Evolutionary conservation across 202 grass and related monocot species (phyloP), one percentile per base, ranked within the genome.

Genomic region (Carex arenaria): DNA sequence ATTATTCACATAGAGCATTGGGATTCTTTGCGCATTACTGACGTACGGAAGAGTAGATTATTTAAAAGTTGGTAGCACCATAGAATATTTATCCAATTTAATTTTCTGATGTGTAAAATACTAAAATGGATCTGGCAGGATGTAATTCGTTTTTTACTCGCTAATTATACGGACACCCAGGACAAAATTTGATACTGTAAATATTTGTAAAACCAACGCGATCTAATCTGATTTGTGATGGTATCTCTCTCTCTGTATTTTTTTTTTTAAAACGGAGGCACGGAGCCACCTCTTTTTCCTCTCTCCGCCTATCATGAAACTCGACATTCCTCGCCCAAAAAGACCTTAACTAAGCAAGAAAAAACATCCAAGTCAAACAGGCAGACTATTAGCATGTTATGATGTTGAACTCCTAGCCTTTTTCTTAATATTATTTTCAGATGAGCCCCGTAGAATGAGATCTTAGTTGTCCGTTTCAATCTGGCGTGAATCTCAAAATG

Each of bases 1-100:
- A 64, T 71, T 49, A 12, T 10, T 47, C 45, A 49, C 89, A 56
- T 89, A 49, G 38, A 76, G 56, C 72, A 76, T 32, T 71, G 38
- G 47, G 11, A 55, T 76, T 56, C 26, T 32, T 34, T 76, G 72
- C 72, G 55, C 47, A 76, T 54, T 56, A 55, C 5, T 56, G 72
- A 13, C 14, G 2, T 32, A 22, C 9, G 13, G 3, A 26, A 55
- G 49, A 3, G 10, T 72, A 26, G 14, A 56, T 34, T 76, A 32
- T 54, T 56, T 8, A 34, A 72, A 54, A 32, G 7, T 54, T 19
- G 52, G 3, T 57, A 59, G 30, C 14, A 77, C 14, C 18, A 23
- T n/a, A 72, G 68, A 49, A 47, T 13, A 71, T 72, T 72, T 51
- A 47, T 67, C 64, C 31, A 5, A 17, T 67, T 67, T 34, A 67